Evolutionary conservation across 768 basidiomycete species (phyloP).

Genomic region (Roridomyces roridus): DNA sequence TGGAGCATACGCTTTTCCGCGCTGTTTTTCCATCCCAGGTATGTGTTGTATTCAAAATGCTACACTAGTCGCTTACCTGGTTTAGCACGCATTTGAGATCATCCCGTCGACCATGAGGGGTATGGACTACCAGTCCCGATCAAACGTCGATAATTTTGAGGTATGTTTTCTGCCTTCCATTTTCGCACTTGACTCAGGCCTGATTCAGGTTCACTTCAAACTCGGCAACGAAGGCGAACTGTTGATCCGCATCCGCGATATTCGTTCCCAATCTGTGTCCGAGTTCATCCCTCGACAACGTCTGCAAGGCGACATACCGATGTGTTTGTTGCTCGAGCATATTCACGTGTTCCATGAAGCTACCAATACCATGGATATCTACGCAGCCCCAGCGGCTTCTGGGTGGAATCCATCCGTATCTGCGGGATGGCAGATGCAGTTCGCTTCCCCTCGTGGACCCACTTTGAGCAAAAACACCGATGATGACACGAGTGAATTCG

Average conservation of each 20-base stretch:
- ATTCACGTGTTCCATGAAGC: conserved; percentile 11
- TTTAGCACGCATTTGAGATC: background rate
- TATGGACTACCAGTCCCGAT: conserved; percentile 10
- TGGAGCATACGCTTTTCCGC: conserved; percentile 33
- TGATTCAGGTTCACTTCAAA: conserved; percentile 14
- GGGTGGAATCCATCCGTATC: background rate
- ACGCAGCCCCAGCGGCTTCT: background rate
- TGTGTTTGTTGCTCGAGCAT: background rate
- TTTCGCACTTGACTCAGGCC: background rate
- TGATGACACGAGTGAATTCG: background rate
- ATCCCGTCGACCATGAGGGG: conserved; percentile 12
- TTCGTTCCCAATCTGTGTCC: background rate
- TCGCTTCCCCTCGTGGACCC: background rate
- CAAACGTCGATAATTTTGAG: conserved; percentile 4
- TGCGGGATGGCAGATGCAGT: background rate
- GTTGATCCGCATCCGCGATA: conserved; percentile 6
- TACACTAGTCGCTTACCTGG: background rate
- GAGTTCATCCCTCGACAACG: conserved; percentile 4
- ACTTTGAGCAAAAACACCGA: background rate
- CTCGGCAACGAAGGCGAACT: background rate
- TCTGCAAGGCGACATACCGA: conserved; percentile 13
- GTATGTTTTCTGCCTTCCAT: background rate
- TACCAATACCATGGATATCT: background rate
- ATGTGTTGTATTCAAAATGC: background rate
- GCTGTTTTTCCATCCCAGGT: conserved; percentile 8